These are phyloP conservation scores for Mortierella sp. DNA, from an alignment of 371 early-diverging fungal genomes.

Conservation along the genomic window DNA sequence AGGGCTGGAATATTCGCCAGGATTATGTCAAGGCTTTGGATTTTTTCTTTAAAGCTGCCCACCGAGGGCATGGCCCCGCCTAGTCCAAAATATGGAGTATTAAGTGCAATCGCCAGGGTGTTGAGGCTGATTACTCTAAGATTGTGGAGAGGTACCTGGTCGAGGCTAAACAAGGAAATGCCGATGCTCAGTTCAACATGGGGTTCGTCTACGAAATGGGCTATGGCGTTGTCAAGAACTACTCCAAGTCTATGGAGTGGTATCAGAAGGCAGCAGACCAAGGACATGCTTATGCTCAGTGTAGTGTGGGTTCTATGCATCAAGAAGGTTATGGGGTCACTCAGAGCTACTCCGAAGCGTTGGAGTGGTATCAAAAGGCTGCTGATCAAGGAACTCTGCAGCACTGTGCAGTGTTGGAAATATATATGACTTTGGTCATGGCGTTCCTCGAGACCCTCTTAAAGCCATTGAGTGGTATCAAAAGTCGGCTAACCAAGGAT, in stretches of 20 bases:
- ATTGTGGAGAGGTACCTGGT: neutral
- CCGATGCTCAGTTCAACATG: neutral
- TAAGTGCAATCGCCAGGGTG: neutral
- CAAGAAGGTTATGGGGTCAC: neutral
- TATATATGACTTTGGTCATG: neutral
- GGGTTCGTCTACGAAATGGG: neutral
- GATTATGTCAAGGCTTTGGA: neutral
- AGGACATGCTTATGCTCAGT: neutral
- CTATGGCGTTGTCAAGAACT: neutral
- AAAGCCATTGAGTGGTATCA: neutral
- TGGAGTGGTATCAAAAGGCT: neutral
- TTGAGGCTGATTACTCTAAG: neutral
- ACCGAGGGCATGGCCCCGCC: neutral
- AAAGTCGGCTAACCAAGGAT: neutral
- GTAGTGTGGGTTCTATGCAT: neutral
- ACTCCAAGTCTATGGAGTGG: neutral
- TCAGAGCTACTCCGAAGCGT: neutral
- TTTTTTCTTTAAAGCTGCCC: neutral
- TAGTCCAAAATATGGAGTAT: neutral
- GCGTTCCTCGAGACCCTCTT: neutral
- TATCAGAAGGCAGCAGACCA: neutral
- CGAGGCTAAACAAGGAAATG: neutral
- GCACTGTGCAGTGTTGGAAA: neutral
- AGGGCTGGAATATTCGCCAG: neutral
- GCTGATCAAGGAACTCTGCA: neutral